phyloP scores from a whole-genome alignment of 129 eudicot genomes.

The Mikania micrantha region DNA sequence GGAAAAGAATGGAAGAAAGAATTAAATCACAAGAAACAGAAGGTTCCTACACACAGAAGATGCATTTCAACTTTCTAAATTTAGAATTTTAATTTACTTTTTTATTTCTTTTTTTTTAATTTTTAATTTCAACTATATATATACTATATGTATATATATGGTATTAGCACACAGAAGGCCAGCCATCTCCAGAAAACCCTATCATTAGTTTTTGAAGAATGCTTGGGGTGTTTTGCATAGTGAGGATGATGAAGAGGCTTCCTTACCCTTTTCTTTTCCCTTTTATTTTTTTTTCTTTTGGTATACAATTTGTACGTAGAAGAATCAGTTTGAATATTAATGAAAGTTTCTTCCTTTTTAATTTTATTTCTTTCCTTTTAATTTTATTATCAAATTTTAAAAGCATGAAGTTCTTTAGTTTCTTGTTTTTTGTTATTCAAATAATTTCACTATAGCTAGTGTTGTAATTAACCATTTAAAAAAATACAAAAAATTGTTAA shows the following conservation, averaged over 20 bases:
- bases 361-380: not conserved
- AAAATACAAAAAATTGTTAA: no score
- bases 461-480: no score
- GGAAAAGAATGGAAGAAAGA: slow-evolving; percentile 74
- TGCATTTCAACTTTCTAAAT: slow-evolving; percentile 68
- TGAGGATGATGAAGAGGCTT: slow-evolving; percentile 52
- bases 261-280: slow-evolving; percentile 11
- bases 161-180: slow-evolving; percentile 34
- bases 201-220: slow-evolving; percentile 43
- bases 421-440: not conserved
- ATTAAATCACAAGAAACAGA: slow-evolving; percentile 62
- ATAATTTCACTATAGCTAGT: not conserved
- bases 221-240: slow-evolving; percentile 55
- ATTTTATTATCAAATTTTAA: no score
- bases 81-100: no score
- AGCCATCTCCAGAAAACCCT: slow-evolving; percentile 82
- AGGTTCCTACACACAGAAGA: slow-evolving; percentile 77
- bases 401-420: not conserved
- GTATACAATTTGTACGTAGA: slow-evolving; percentile 34
- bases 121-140: not conserved
- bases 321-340: slow-evolving; percentile 23
- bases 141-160: not conserved
- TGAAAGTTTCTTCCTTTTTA: slow-evolving; percentile 19
- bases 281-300: slow-evolving; percentile 6
- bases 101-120: not conserved